Evolutionary conservation across 140 eudicot species (phyloP), one percentile per base, ranked within the genome.

Genomic region (Cichorium intybus): DNA sequence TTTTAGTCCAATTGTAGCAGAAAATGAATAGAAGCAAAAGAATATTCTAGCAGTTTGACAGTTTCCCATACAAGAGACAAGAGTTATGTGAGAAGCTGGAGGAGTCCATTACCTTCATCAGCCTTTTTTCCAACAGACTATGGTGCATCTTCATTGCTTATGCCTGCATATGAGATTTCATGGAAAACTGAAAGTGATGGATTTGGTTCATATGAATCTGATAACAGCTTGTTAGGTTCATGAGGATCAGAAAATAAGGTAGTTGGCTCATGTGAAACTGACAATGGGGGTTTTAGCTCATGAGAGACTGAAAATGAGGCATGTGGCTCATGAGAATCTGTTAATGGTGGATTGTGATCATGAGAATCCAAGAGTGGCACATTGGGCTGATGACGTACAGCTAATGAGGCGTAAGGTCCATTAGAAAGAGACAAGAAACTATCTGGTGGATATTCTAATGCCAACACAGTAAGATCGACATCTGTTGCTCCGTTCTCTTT

Each of bases 381-480:
- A 46, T 74, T 58, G 21, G 56, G 27, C 37, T 57, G 74, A 66
- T 66, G 28, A 65, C 1, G 47, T 35, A 33, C 64, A 74, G 37
- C 57, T 58, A 34, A 51, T 23, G 69, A 33, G 27, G 69, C 46
- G 34, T 24, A 48, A n/a, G 74, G 79, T 31, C 43, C 74, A 37
- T 74, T 62, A 58, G 74, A 58, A 56, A 64, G 48, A 0, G 47
- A 58, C 56, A 66, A 48, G 69, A 74, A 48, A 58, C 59, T 70
- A 68, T 75, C 70, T 1, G 75, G 79, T 49, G 74, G 75, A 75
- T 70, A 59, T 68, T 67, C 75, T 37, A 75, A 67, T 50, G 75
- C 75, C 70, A 59, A 66, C 10, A 67, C 75, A 59, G 79, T 75
- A 27, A 67, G 69, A 67, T 75, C 75, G 51, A 75, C 62, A 50